Evolutionary conservation across 2,329 filamentous ascomycete genomes (phyloP), one percentile per base, ranked within the genome.

Genomic region (Trichoderma sp.): DNA sequence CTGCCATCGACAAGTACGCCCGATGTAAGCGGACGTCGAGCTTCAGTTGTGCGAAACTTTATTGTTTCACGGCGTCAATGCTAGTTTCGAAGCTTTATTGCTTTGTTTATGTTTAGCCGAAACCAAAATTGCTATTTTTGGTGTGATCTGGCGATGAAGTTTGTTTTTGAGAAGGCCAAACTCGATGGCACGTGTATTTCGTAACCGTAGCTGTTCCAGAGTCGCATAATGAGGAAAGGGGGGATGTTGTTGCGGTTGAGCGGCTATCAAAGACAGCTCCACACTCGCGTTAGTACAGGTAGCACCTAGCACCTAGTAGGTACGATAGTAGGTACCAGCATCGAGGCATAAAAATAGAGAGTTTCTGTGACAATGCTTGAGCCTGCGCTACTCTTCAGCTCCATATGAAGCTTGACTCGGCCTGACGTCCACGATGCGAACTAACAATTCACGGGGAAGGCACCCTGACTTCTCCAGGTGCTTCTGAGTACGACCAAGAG

Each of bases 51-150:
- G 47, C 16, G 21, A 56, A 64, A 56, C 63, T 58, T 58, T 58
- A 43, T 66, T 35, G 63, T 66, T 58, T 27, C 55, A 58, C 63
- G 35, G 63, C 40, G 37, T 37, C 40, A 52, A 66, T 66, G 63
- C 37, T 66, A 66, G 53, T 31, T 21, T 66, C 14, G 31, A 52
- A 58, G 63, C 29, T 66, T 66, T 49, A 40, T 52, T 19, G 29
- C 21, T 56, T 58, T 66, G 63, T 58, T 66, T 66, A 47, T 49
- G 14, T 66, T 58, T 58, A 57, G 63, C 37, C 63, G 61, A 58
- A 58, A 66, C n/a, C 27, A 21, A 31, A 43, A 13, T 4, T 21
- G 37, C 53, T 59, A 66, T 66, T 66, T 66, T 58, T 52, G 63
- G 63, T 2, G 13, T 27, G 10, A 27, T 35, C n/a, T 49, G 37